Base-by-base conservation (phyloP, 106 monocot species). In the Acorus calamus region DNA sequence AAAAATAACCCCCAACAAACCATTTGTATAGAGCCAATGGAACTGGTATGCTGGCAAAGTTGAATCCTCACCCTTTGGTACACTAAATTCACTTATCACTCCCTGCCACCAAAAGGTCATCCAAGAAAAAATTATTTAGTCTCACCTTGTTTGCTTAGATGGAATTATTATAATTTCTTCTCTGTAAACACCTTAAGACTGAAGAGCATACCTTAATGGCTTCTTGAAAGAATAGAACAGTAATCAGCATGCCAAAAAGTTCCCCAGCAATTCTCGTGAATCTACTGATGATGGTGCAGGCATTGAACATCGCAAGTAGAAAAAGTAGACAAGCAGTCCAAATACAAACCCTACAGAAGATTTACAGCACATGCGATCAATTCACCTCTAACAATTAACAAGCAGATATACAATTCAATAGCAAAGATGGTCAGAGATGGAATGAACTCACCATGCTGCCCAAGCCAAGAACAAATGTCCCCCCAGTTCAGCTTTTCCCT, bases 161-260 rank as follows among this genome's bases (percentile, higher is more conserved):
- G 28, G n/a, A 28, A 28, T 28, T 28, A 28, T 28, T 28, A 28
- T 28, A 28, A 28, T 28, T 28, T 28, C 1, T n/a, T 12, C 3
- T 55, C 44, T 46, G 11, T 56, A 14, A 55, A 47, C 45, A 49
- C 11, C 5, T 3, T 43, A 63, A 56, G 6, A 14, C 42, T 44
- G 11, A 56, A 4, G 7, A 67, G 9, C 46, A 48, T 60, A 94
- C 94, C 78, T 86, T 94, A 55, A 94, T 80, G 14, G 94, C 87
- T 75, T 94, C 77, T 84, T 94, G 94, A 44, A 94, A 49, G 66
- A 94, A 90, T 47, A 94, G 84, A 62, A 86, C 89, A 4, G 90
- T 84, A 67, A 94, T 94, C 69, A 94, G 56, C 94, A 94, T 87
- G 51, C 94, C 94, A 69, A 94, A 94, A 49, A 87, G 87, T 73